A percentile compares a stretch with the other conserved stretches of the same genome.
phyloP scores from a whole-genome alignment of 495 filamentous ascomycete species.

The Aspergillus sparsus region DNA sequence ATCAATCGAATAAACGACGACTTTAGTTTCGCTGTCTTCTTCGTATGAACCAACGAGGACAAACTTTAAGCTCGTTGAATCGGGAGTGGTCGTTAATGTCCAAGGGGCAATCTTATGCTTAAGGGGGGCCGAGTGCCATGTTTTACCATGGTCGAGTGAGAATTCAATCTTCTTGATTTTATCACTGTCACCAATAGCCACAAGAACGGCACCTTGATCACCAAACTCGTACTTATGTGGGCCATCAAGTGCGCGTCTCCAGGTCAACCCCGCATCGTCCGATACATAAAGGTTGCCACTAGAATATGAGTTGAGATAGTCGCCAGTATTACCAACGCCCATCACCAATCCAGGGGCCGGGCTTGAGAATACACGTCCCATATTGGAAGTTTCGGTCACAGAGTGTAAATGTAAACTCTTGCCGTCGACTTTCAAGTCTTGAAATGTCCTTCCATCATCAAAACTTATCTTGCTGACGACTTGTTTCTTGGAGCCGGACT shows the following conservation, averaged over 20 bases:
- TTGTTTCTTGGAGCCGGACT: conserved; percentile 59
- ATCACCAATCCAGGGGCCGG: conserved; percentile 90
- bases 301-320: conserved; percentile 61
- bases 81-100: conserved; percentile 79
- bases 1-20: conserved; percentile 71
- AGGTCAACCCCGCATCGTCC: conserved; percentile 85
- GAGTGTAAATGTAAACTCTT: conserved; percentile 82
- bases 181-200: conserved; percentile 71
- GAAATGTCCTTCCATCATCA: conserved; percentile 84
- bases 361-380: conserved; percentile 89
- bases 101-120: conserved; percentile 61
- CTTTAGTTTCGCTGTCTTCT: conserved; percentile 39
- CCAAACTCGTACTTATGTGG: conserved; percentile 95
- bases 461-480: conserved; percentile 82
- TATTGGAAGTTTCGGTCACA: conserved; percentile 74
- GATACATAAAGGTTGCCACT: conserved; percentile 83
- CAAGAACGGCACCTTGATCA: conserved; percentile 82
- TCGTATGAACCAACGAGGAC: conserved; percentile 59
- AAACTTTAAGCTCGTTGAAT: conserved; percentile 90
- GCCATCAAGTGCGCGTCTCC: conserved; percentile 70
- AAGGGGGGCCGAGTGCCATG: conserved; percentile 69
- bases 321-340: conserved; percentile 87
- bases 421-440: conserved; percentile 59
- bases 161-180: conserved; percentile 68
- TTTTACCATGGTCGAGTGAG: conserved; percentile 83